Evolutionary conservation across 139 green algal genomes (phyloP).

Genomic region (Ettlia oleoabundans): DNA sequence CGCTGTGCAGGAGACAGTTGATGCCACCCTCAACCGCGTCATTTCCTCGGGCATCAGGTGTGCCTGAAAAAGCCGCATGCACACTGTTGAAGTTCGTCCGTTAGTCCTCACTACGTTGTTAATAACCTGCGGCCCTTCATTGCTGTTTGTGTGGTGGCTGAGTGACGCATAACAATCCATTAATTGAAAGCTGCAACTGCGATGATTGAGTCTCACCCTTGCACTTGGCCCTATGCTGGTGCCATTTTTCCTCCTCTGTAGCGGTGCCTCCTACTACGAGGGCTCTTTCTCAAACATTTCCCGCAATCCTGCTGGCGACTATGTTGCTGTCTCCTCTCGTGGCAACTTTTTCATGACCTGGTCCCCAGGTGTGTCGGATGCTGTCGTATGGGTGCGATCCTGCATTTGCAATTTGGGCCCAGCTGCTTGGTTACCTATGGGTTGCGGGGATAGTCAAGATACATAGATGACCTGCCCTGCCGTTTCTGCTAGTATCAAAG

Average conservation of each 20-base stretch:
- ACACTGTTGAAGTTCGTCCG: too few species aligned
- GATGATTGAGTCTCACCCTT: too few species aligned
- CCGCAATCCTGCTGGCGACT: constrained; percentile 79
- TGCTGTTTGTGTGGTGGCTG: too few species aligned
- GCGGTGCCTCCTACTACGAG: constrained; percentile 97
- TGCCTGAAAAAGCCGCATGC: not conserved
- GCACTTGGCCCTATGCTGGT: not conserved
- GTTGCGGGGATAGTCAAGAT: too few species aligned
- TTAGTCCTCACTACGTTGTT: too few species aligned
- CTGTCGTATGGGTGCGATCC: not conserved
- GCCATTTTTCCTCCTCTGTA: constrained; percentile 23
- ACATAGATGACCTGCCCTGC: too few species aligned
- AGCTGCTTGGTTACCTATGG: too few species aligned
- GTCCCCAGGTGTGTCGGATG: constrained; percentile 64
- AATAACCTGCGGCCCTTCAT: too few species aligned
- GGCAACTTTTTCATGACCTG: constrained; percentile 99
- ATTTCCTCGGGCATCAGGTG: constrained; percentile 81
- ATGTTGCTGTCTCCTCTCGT: constrained; percentile 93
- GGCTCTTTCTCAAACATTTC: constrained; percentile 93
- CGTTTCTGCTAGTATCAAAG: too few species aligned
- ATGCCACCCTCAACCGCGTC: constrained; percentile 96
- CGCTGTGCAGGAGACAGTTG: constrained; percentile 98
- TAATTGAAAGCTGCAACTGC: too few species aligned
- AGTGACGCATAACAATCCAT: too few species aligned
- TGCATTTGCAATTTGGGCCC: not conserved